A percentile compares a stretch with the other conserved stretches of the same genome.
Evolutionary conservation across 495 filamentous ascomycete genomes (phyloP).

Genomic region (Durotheca rogersii): DNA sequence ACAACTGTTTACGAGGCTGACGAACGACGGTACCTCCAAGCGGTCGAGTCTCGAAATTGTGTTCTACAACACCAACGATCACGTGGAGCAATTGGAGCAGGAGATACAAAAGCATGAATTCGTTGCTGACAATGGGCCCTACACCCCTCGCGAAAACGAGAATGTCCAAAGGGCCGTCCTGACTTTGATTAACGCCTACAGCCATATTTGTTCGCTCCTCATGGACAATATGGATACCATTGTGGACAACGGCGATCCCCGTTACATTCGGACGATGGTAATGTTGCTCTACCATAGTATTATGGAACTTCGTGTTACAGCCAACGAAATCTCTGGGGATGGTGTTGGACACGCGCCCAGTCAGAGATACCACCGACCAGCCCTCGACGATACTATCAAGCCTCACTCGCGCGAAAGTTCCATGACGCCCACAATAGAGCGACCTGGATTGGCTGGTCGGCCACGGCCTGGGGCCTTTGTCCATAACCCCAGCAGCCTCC

Average conservation of each 20-base stretch:
- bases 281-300: slow-evolving; percentile 78
- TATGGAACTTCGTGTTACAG: slow-evolving; percentile 65
- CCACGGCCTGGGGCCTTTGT: slow-evolving; percentile 63
- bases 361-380: slow-evolving; percentile 29
- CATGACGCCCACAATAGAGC: slow-evolving; percentile 62
- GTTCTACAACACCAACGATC: slow-evolving; percentile 72
- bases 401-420: slow-evolving; percentile 53
- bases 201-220: slow-evolving; percentile 69
- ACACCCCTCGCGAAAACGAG: slow-evolving; percentile 58
- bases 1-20: slow-evolving; percentile 67
- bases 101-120: slow-evolving; percentile 67
- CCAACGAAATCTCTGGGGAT: slow-evolving; percentile 33
- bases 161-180: slow-evolving; percentile 64
- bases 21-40: slow-evolving; percentile 64
- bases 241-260: slow-evolving; percentile 69
- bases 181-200: slow-evolving; percentile 74
- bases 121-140: slow-evolving; percentile 53
- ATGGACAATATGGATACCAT: slow-evolving; percentile 69
- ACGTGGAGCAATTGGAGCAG: slow-evolving; percentile 72
- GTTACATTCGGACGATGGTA: slow-evolving; percentile 78
- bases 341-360: slow-evolving; percentile 46
- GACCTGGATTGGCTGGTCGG: slow-evolving; percentile 49
- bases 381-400: slow-evolving; percentile 44
- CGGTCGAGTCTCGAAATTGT: slow-evolving; percentile 74
- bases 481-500: slow-evolving; percentile 58